These are phyloP conservation scores for Scleroderma citrinum DNA, from an alignment of 768 basidiomycete genomes.

Conservation along the genomic window DNA sequence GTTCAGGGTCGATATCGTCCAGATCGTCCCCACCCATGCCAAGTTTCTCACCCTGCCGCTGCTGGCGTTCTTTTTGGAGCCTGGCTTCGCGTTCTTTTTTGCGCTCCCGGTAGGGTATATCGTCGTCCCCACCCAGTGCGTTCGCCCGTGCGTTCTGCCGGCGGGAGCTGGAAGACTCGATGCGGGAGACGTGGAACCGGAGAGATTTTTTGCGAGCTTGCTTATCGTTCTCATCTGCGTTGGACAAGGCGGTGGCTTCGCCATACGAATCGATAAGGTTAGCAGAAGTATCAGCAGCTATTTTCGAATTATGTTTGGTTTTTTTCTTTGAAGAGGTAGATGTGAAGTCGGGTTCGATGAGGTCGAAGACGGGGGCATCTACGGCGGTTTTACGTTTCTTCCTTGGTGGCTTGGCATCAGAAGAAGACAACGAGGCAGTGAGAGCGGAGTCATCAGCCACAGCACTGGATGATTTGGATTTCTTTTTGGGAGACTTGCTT, in stretches of 20 bases:
- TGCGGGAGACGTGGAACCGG: constrained; percentile 90
- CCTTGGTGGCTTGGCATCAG: constrained; percentile 39
- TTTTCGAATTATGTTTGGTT: constrained; percentile 13
- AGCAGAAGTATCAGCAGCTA: constrained; percentile 3
- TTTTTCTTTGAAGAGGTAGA: constrained; percentile 25
- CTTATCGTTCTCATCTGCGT: constrained; percentile 80
- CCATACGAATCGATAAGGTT: constrained; percentile 46
- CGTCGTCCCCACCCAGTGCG: constrained; percentile 86
- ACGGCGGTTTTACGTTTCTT: constrained; percentile 52
- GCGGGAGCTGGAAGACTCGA: constrained; percentile 73
- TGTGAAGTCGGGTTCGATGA: constrained; percentile 70
- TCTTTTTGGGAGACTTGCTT: constrained; percentile 5
- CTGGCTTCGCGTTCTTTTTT: constrained; percentile 57
- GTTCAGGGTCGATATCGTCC: constrained; percentile 49
- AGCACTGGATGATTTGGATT: constrained; percentile 9
- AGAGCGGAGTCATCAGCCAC: constrained; percentile 9
- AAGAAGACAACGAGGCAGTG: not conserved
- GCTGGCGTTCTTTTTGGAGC: constrained; percentile 40
- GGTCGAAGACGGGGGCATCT: constrained; percentile 51
- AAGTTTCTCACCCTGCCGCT: constrained; percentile 19
- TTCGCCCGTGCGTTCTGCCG: constrained; percentile 67
- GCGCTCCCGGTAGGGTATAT: constrained; percentile 83
- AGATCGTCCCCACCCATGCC: constrained; percentile 62
- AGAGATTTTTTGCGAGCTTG: constrained; percentile 73
- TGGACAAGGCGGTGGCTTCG: constrained; percentile 62